A percentile compares a stretch with the other conserved stretches of the same genome.
Conservation (phyloP, 225 moss, liverwort and hornwort species). For the Polytrichum formosum region DNA sequence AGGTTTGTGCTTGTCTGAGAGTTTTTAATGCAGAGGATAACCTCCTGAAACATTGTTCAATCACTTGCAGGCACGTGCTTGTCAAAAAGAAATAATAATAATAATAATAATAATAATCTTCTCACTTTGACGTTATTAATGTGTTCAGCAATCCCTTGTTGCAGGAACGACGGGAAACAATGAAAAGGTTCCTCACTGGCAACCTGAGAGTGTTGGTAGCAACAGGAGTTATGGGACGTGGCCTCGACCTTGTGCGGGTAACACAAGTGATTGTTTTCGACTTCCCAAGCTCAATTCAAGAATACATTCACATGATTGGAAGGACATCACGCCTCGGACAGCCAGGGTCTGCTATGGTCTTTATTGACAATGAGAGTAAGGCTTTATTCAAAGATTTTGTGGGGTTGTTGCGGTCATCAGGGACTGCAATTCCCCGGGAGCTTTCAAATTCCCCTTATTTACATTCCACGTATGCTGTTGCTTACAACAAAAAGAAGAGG, state of each 20-base stretch:
- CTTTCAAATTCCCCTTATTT: constrained; percentile 83
- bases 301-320: constrained; percentile 94
- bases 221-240: constrained; percentile 86
- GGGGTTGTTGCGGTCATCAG: constrained; percentile 52
- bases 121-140: too few species aligned
- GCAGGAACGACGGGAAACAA: constrained; percentile 69
- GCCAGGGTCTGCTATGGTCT: constrained; percentile 84
- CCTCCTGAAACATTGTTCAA: too few species aligned
- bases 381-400: constrained; percentile 73
- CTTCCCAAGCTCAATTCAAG: constrained; percentile 71
- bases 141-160: not conserved
- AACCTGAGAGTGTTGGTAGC: constrained; percentile 67
- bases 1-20: too few species aligned
- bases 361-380: constrained; percentile 81
- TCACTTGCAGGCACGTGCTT: too few species aligned
- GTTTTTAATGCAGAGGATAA: too few species aligned
- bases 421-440: constrained; percentile 65
- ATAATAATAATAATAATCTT: too few species aligned
- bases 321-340: constrained; percentile 82
- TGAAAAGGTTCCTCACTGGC: constrained; percentile 72
- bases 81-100: too few species aligned
- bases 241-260: constrained; percentile 77
- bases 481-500: constrained; percentile 74
- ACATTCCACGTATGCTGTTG: constrained; percentile 69
- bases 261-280: constrained; percentile 92